Conservation (phyloP, 1,139 yeast genomes). For the Blastobotrys serpentis region DNA sequence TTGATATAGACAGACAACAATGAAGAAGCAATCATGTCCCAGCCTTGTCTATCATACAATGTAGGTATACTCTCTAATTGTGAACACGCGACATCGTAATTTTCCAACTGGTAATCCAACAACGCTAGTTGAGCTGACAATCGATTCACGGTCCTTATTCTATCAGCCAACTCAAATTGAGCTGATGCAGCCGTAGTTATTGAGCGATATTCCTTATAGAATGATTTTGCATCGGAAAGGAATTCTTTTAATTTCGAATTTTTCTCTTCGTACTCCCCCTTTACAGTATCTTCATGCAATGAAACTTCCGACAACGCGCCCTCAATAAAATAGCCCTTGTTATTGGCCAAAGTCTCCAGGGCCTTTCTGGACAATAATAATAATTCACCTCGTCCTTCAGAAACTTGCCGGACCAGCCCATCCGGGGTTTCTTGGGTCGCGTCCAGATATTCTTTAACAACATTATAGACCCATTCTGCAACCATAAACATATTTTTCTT, state of each 20-base stretch:
- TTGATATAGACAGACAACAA: slow-evolving; percentile 65
- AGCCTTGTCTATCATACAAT: slow-evolving; percentile 64
- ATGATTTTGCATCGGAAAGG: slow-evolving; percentile 32
- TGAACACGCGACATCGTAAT: slow-evolving; percentile 60
- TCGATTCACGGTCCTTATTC: slow-evolving; percentile 67
- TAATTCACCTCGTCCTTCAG: slow-evolving; percentile 43
- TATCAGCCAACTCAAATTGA: slow-evolving; percentile 48
- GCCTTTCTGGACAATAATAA: slow-evolving; percentile 38
- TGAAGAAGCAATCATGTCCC: slow-evolving; percentile 69
- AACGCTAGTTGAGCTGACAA: slow-evolving; percentile 81
- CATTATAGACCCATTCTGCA: slow-evolving; percentile 39
- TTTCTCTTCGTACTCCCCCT: slow-evolving; percentile 19
- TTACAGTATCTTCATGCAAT: slow-evolving; percentile 27
- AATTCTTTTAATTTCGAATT: slow-evolving; percentile 21
- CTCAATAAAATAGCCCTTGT: slow-evolving; percentile 41
- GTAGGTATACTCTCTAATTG: slow-evolving; percentile 68
- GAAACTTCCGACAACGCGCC: slow-evolving; percentile 46
- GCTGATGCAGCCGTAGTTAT: slow-evolving; percentile 49
- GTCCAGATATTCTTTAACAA: slow-evolving; percentile 36
- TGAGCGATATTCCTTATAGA: slow-evolving; percentile 38
- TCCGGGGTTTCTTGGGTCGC: slow-evolving; percentile 31
- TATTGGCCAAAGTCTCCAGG: slow-evolving; percentile 37
- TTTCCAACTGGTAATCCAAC: slow-evolving; percentile 56
- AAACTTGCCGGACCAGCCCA: slow-evolving; percentile 35
- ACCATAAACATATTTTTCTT: slow-evolving; percentile 29